Evolutionary conservation across 1,284 basidiomycete species (phyloP), one percentile per base, ranked within the genome.

Genomic region (Prillingera fragicola): DNA sequence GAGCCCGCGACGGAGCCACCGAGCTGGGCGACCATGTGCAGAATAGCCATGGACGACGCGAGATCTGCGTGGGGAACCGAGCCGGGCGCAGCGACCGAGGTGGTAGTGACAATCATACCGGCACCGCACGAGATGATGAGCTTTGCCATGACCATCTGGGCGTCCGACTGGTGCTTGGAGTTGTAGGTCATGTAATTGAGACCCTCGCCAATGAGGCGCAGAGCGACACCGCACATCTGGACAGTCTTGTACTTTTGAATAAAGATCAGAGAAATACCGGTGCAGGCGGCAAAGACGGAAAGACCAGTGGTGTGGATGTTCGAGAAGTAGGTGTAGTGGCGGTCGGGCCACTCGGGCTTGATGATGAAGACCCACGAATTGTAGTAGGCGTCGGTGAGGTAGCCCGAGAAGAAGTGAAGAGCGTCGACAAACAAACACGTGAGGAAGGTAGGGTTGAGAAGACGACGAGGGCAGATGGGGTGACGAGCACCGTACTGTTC

Each of bases 231-330:
- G 10, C 43, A 39, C 18, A 67, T 33, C 50, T 63, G 61, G 32
- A 67, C 51, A 27, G 54, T 60, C 59, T 74, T 74, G 71, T 71
- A 76, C 3, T 70, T 59, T 43, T 73, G 69, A 27, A 69, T 71
- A 48, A 59, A 67, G 18, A 69, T 57, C 50, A 65, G 57, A 32
- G 72, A 50, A 5, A 69, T 33, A 8, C 73, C 74, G 7, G 68
- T 70, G 12, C 65, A 17, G 17, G 57, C 44, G 18, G 63, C 66
- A 48, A 72, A 70, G 38, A 63, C 39, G 52, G 67, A 72, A 4
- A 73, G 60, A 27, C 61, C 67, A 33, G 62, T 59, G n/a, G 60
- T 56, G 37, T 57, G 33, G 26, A 56, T 64, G 54, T 69, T 67
- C 19, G 50, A 43, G 46, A 57, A 62, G 48, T 42, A 56, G 15